Evolutionary conservation across 805 yeast genomes (phyloP).

Genomic region (Cyberlindnera misumaiensis): DNA sequence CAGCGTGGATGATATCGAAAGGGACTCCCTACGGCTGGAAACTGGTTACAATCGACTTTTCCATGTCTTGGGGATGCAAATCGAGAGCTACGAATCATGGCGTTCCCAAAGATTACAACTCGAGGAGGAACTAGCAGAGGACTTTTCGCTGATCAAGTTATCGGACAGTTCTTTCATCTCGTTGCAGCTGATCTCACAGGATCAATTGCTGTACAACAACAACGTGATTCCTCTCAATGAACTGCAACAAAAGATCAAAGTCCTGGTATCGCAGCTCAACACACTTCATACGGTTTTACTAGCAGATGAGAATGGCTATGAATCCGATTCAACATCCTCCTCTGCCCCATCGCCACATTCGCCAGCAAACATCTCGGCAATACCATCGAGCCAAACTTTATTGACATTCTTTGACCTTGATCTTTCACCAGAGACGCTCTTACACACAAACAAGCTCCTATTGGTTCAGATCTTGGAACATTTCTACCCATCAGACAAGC

Average conservation of each 20-base stretch:
- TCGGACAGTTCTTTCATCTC: slow-evolving; percentile 9
- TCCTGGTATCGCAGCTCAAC: slow-evolving; percentile 6
- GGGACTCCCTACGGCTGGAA: slow-evolving; percentile 9
- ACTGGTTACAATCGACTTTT: slow-evolving; percentile 9
- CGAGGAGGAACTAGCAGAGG: slow-evolving; percentile 3
- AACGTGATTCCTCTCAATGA: slow-evolving; percentile 10
- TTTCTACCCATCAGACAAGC: slow-evolving; percentile 12
- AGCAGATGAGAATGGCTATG: slow-evolving; percentile 2
- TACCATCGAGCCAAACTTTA: background rate
- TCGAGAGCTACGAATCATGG: slow-evolving; percentile 17
- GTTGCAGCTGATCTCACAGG: slow-evolving; percentile 3
- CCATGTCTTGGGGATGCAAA: slow-evolving; percentile 7
- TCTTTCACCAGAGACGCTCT: slow-evolving; percentile 11
- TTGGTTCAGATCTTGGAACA: slow-evolving; percentile 12
- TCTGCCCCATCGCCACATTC: slow-evolving; percentile 12
- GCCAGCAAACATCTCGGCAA: background rate
- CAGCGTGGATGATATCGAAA: slow-evolving; percentile 14
- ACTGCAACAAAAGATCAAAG: slow-evolving; percentile 8
- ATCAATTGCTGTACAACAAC: slow-evolving; percentile 10
- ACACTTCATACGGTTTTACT: slow-evolving; percentile 3
- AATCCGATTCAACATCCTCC: slow-evolving; percentile 6
- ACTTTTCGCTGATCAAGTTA: slow-evolving; percentile 9
- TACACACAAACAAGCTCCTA: slow-evolving; percentile 14
- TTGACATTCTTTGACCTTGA: slow-evolving; percentile 13
- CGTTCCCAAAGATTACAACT: slow-evolving; percentile 1